Evolutionary conservation across 495 filamentous ascomycete species (phyloP).

Genomic region (Glarea lozoyensis): DNA sequence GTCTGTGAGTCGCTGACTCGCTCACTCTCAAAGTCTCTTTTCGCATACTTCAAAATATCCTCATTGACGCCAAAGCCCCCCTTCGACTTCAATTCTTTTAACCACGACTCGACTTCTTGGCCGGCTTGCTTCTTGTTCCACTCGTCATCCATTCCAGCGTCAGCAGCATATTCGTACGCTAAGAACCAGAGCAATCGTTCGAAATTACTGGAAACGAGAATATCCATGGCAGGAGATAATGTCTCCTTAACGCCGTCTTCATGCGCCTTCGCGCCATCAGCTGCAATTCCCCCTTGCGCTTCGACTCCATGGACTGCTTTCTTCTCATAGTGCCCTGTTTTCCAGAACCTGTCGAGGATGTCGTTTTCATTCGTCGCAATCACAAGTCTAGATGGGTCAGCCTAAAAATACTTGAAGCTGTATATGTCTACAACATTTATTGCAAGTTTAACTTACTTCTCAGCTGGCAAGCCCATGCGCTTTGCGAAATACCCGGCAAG

Average conservation of each 20-base stretch:
- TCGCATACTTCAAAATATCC: conserved; percentile 55
- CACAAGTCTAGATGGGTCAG: conserved; percentile 53
- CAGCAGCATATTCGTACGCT: conserved; percentile 51
- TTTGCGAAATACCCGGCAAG: conserved; percentile 88
- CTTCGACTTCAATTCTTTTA: conserved; percentile 60
- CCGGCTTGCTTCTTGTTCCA: conserved; percentile 52
- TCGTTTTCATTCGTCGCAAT: conserved; percentile 93
- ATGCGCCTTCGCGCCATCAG: conserved; percentile 58
- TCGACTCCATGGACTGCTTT: conserved; percentile 44
- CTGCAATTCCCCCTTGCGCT: conserved; percentile 45
- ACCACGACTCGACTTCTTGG: conserved; percentile 61
- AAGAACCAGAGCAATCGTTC: conserved; percentile 95
- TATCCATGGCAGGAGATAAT: conserved; percentile 90
- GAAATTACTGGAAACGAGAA: conserved; percentile 90
- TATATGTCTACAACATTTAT: too few species aligned
- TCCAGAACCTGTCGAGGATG: conserved; percentile 78
- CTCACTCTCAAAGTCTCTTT: conserved; percentile 68
- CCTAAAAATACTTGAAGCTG: too few species aligned
- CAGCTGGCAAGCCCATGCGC: conserved; percentile 83
- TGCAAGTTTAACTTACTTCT: too few species aligned
- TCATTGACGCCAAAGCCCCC: conserved; percentile 73
- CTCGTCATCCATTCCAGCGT: conserved; percentile 45
- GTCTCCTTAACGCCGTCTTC: conserved; percentile 75
- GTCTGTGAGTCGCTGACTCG: conserved; percentile 75
- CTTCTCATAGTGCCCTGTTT: conserved; percentile 75